phyloP scores from a whole-genome alignment of 169 alveolate species.

The Babesia gibsoni region DNA sequence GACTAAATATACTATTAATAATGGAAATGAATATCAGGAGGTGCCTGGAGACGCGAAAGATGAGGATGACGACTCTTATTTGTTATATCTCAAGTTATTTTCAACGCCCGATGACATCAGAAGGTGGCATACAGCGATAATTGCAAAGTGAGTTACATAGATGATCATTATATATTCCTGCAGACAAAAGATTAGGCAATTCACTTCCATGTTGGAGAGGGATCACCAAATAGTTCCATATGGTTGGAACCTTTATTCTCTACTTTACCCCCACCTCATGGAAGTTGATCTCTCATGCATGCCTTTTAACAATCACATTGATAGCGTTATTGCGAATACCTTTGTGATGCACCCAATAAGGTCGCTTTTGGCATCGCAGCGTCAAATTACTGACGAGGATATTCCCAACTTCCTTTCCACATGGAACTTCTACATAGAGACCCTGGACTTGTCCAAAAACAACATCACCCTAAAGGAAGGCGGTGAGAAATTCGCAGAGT shows the following conservation, averaged over 20 bases:
- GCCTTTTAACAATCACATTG: neutral
- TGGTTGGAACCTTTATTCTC: conserved; percentile 1
- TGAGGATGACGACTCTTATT: neutral
- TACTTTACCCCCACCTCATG: conserved; percentile 13
- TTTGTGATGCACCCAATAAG: neutral
- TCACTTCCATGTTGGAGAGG: neutral
- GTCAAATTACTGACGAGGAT: conserved; percentile 40
- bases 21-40: neutral
- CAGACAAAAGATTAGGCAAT: conserved; percentile 1
- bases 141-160: neutral
- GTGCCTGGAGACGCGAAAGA: neutral
- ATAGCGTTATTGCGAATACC: neutral
- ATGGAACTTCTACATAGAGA: conserved; percentile 15
- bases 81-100: neutral
- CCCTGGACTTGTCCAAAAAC: conserved; percentile 38
- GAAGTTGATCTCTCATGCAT: conserved; percentile 1
- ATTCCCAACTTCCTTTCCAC: neutral
- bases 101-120: neutral
- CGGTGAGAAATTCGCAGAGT: conserved; percentile 4
- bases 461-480: neutral
- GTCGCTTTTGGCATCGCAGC: neutral
- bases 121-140: neutral
- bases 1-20: neutral
- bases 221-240: neutral
- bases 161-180: neutral